Evolutionary conservation across 768 basidiomycete species (phyloP), one percentile per base, ranked within the genome.

Genomic region (Hericium rajendrae): DNA sequence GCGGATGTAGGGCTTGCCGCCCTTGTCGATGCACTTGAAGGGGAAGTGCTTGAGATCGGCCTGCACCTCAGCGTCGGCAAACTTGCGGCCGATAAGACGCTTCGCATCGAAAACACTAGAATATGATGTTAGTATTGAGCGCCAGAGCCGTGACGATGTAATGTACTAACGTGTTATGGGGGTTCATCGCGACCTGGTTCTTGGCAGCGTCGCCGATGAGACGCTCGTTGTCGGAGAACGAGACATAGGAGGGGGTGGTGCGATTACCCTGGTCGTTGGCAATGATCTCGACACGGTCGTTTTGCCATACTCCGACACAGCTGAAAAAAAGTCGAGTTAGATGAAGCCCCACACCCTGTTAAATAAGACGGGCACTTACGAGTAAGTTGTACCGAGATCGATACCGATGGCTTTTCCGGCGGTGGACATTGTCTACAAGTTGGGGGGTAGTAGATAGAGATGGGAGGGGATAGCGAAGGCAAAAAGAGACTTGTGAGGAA

Each of bases 301-400:
- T 94, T 81, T 94, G 91, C 94, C 94, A 98, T 61, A 98, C 94
- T 81, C 91, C 95, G 67, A 97, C 95, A 74, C 94, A 97, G n/a
- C 91, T 94, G 71, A 28, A 59, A 55, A 26, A 68, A 49, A 38
- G 51, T 62, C 59, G 40, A 59, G 26, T 20, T 60, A 57, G 39
- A 57, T 38, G 39, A 26, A 32, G 6, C 32, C 32, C 32, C 32
- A 1, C 9, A 32, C 32, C 32, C 32, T 10, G 32, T 32, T 4
- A 26, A 8, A 32, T 32, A 32, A 6, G 32, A 32, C 32, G 32
- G 1, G 18, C 11, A 79, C 87, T 63, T 70, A 91, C 88, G 89
- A 91, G 80, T 91, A 91, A 54, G 94, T 97, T 60, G 94, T 95
- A 66, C 88, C 88, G 64, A 91, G 79, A 80, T 92, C 89, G 69